Evolutionary conservation across 2,329 filamentous ascomycete genomes (phyloP).

Genomic region (Diaporthe citri): DNA sequence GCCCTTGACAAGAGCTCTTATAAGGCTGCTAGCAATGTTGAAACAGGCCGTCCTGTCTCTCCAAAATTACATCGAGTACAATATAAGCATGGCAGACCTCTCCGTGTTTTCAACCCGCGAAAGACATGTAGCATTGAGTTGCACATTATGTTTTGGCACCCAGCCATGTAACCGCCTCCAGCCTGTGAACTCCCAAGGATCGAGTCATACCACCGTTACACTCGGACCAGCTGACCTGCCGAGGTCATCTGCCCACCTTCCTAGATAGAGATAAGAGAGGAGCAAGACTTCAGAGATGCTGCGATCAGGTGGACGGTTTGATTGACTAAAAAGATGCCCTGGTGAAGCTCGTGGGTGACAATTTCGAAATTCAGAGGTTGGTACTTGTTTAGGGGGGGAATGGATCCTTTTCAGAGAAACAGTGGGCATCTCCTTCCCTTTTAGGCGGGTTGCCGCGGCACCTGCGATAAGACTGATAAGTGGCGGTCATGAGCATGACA

Average conservation of each 20-base stretch:
- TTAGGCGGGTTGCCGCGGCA: conserved; percentile 21
- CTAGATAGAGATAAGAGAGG: neutral
- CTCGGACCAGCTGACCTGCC: neutral
- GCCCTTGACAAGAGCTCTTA: no score
- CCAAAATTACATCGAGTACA: no score
- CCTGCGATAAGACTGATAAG: conserved; percentile 22
- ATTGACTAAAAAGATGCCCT: neutral
- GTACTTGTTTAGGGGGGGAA: neutral
- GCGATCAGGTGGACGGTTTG: no score
- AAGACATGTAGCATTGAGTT: neutral
- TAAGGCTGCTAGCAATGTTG: no score
- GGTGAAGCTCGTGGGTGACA: neutral
- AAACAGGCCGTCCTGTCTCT: no score
- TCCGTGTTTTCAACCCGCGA: neutral
- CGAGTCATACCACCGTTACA: neutral
- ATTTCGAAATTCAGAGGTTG: neutral
- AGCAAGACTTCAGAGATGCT: neutral
- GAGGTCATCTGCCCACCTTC: neutral
- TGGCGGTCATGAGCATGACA: conserved; percentile 20
- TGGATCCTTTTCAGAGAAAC: neutral
- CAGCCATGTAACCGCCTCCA: neutral
- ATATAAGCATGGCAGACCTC: no score
- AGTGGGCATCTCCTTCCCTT: conserved; percentile 13
- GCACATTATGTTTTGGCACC: neutral
- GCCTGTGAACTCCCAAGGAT: neutral